Base-by-base conservation (phyloP, 2,329 filamentous ascomycete species). In the Leptographium galeiforme region DNA sequence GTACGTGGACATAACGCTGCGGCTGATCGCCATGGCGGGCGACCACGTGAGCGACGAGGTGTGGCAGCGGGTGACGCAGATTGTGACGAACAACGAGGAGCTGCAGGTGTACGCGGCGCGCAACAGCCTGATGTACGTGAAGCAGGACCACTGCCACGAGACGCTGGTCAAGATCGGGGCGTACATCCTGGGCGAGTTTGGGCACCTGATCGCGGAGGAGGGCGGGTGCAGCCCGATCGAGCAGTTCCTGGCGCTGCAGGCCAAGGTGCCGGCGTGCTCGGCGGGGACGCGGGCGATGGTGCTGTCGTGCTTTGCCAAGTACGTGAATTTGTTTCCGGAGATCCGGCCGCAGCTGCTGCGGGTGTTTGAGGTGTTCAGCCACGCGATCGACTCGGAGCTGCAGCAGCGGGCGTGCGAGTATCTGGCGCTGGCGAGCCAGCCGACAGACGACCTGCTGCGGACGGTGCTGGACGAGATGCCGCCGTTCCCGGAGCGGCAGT, bases 401-500 rank as follows among this genome's bases (percentile, higher is more conserved):
- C 93, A 98, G 67, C 93, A 98, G 70, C 77, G 93, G 69, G 91
- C 93, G 14, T 98, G 89, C 70, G 93, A 98, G 67, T 98, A 97
- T 66, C 75, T 96, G 56, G 82, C 86, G 0, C 75, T 98, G 57
- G 89, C 89, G 18, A 90, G 80, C 38, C 77, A 94, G 66, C 86
- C 89, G 0, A 89, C 88, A 0, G 93, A 98, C 62, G 90, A 97
- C 59, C 77, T 98, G 8, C 75, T 98, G 13, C 82, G 93, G 51
- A 97, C 93, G 0, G 84, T 98, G 7, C 95, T 90, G 67, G 93
- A 98, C 61, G 93, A 98, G 67, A 98, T 98, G 94, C 93, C 93
- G 2, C 90, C 93, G 0, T 98, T 97, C 70, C 94, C 93, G 0
- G 90, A 98, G 67, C 78, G 94, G 56, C 84, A 95, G 55, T 97